Conservation (phyloP, 768 basidiomycete species). For the Dioszegia aurantiaca region DNA sequence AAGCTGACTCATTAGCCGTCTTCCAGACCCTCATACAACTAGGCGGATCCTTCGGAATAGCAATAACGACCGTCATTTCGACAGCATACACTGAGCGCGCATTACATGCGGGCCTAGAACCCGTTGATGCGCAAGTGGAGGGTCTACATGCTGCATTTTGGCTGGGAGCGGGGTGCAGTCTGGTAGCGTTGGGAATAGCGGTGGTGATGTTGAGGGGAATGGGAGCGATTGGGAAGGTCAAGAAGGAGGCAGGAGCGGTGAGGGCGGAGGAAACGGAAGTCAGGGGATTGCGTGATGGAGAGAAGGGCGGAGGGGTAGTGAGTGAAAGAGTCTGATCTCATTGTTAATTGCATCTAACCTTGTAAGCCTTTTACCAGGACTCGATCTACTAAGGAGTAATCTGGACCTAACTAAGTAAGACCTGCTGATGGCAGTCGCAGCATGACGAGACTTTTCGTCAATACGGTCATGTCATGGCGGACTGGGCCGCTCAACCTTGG, state of each 20-base stretch:
- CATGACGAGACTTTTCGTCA: too few species aligned
- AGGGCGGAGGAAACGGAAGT: background rate
- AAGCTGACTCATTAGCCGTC: slow-evolving; percentile 20
- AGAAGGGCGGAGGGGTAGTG: background rate
- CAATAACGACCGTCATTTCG: slow-evolving; percentile 40
- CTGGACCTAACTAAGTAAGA: too few species aligned
- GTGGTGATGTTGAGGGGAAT: slow-evolving; percentile 38
- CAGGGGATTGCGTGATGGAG: too few species aligned
- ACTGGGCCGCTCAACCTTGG: too few species aligned
- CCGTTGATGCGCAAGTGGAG: slow-evolving; percentile 21
- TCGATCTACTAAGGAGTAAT: too few species aligned
- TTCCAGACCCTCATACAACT: slow-evolving; percentile 46
- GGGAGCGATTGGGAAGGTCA: slow-evolving; percentile 35
- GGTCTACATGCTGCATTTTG: slow-evolving; percentile 44
- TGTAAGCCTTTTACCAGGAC: background rate
- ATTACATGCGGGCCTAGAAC: slow-evolving; percentile 11
- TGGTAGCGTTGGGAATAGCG: slow-evolving; percentile 29
- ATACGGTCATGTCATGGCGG: too few species aligned
- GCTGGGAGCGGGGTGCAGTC: slow-evolving; percentile 41
- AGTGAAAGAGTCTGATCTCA: background rate
- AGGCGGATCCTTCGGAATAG: slow-evolving; percentile 42
- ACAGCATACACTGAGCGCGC: slow-evolving; percentile 22
- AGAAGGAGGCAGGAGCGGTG: slow-evolving; percentile 14
- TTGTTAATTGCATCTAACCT: background rate
- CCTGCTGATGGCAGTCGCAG: too few species aligned